These are phyloP conservation scores for Colletotrichum sp. DNA, from an alignment of 2,329 filamentous ascomycete genomes.

Conservation along the genomic window DNA sequence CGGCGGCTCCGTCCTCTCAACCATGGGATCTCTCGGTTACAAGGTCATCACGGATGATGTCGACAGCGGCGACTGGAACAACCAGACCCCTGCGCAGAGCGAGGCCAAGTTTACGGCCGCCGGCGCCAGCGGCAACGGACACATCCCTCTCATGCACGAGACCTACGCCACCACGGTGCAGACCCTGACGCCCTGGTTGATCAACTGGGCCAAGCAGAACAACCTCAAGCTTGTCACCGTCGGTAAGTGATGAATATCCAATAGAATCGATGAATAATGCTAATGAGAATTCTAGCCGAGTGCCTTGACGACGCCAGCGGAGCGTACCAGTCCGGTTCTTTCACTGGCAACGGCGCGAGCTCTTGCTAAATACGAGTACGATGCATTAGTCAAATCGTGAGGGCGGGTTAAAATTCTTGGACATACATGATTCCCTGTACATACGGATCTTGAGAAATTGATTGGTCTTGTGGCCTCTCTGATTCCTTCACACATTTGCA, in stretches of 20 bases:
- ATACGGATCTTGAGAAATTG: not conserved
- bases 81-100: constrained; percentile 53
- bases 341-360: constrained; percentile 37
- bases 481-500: not conserved
- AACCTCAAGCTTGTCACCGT: constrained; percentile 54
- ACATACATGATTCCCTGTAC: constrained; percentile 8
- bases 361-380: constrained; percentile 27
- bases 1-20: constrained; percentile 45
- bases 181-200: constrained; percentile 53
- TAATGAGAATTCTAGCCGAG: constrained; percentile 35
- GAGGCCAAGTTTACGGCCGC: constrained; percentile 56
- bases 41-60: constrained; percentile 66
- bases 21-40: constrained; percentile 55
- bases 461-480: not conserved
- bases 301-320: constrained; percentile 45
- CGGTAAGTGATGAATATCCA: constrained; percentile 38
- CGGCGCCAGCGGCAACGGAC: constrained; percentile 48
- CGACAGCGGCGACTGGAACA: constrained; percentile 67
- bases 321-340: constrained; percentile 44
- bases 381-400: not conserved
- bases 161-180: constrained; percentile 54
- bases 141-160: constrained; percentile 65
- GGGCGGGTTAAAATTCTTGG: not conserved
- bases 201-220: constrained; percentile 55
- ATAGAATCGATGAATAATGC: not conserved